Percentiles rank a stretch among this genome's conserved stretches.
Evolutionary conservation across 2,329 filamentous ascomycete genomes (phyloP).

Genomic region (Talaromyces rugulosus): DNA sequence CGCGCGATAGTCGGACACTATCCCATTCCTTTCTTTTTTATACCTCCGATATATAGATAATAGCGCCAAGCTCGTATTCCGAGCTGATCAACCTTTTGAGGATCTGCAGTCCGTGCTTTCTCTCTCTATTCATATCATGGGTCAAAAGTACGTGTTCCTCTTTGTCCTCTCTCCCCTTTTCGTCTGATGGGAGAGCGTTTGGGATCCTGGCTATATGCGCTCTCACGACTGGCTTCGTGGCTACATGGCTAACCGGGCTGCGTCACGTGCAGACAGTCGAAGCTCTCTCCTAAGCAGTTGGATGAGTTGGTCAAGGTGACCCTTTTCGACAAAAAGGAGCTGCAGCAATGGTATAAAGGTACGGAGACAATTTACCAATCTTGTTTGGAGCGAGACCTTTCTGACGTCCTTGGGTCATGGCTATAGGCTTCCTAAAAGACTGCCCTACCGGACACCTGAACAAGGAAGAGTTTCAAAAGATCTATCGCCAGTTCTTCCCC

Average conservation of each 20-base stretch:
- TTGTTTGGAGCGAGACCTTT: neutral
- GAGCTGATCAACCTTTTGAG: neutral
- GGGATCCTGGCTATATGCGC: neutral
- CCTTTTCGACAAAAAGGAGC: slow-evolving; percentile 98
- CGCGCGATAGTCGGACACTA: neutral
- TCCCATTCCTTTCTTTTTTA: neutral
- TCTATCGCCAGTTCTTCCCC: slow-evolving; percentile 98
- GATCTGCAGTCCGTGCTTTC: slow-evolving; percentile 1
- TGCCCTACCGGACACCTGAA: slow-evolving; percentile 95
- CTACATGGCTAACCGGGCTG: neutral
- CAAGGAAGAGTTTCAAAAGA: slow-evolving; percentile 99
- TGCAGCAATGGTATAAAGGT: slow-evolving; percentile 99
- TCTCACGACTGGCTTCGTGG: no score
- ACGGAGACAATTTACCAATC: slow-evolving; percentile 25
- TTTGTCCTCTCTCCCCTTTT: neutral
- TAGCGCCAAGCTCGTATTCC: neutral
- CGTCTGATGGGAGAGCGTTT: neutral
- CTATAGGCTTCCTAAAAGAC: slow-evolving; percentile 89
- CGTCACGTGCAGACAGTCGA: slow-evolving; percentile 71
- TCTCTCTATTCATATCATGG: slow-evolving; percentile 2
- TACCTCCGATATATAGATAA: neutral
- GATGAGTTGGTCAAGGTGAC: slow-evolving; percentile 93
- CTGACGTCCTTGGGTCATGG: neutral
- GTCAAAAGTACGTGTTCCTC: slow-evolving; percentile 9
- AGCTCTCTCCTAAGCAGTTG: slow-evolving; percentile 94